Evolutionary conservation across 2,329 filamentous ascomycete species (phyloP), one percentile per base, ranked within the genome.

Genomic region (Fusarium anguioides): DNA sequence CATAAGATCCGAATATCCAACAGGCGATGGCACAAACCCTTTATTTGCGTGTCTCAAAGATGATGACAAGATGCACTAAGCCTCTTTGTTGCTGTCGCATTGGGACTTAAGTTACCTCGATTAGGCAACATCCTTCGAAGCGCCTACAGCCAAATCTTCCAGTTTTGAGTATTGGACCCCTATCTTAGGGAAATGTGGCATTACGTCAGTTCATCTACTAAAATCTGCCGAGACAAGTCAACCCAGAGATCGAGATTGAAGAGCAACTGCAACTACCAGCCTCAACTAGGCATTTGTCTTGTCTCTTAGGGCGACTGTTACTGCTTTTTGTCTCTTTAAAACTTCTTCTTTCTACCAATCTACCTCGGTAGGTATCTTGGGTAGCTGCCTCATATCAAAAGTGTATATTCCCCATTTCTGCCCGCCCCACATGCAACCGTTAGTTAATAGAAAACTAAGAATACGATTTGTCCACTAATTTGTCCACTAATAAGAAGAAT

Each of bases 41-140:
- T 29, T 52, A 35, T 56, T 57, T 52, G 60, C 17, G 36, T 47
- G 44, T 53, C 26, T 41, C 31, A 33, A n/a, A 40, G 21, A 41
- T 53, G 40, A 41, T 60, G 53, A 68, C 46, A 65, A 61, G 45
- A 45, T 66, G 64, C 64, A 68, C 37, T 48, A 40, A 66, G 54
- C 55, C 60, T 68, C 18, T 61, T 61, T 14, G 26, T 23, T 23
- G 48, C 36, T 18, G 23, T 53, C 44, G 37, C 53, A 46, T 46
- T 49, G 15, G 33, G 46, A 49, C 39, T 61, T 68, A 45, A 51
- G 40, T 44, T 33, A 54, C 53, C 45, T 29, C 26, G 39, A 26
- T 50, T 24, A 39, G 21, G 27, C n/a, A 40, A 24, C 21, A 31
- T 40, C 21, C 23, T 31, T 27, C 8, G 40, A 36, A 31, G 20